Conservation (phyloP, 805 yeast genomes). For the Kazachstania kunashirensis region DNA sequence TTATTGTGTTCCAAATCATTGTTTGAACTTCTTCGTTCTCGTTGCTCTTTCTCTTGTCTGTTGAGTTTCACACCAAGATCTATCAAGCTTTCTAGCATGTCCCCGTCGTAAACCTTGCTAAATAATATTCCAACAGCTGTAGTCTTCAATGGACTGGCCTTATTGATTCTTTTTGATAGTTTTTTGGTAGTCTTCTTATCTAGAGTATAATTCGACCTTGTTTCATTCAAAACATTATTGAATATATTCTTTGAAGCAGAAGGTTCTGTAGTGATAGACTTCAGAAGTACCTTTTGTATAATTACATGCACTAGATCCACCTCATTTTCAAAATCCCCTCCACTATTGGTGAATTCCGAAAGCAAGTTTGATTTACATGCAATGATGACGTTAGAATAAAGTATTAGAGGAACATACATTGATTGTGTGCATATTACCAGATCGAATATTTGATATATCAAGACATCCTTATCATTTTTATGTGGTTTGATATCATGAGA, state of each 20-base stretch:
- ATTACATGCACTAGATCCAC: conserved; percentile 31
- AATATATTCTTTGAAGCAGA: not conserved
- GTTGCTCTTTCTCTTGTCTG: conserved; percentile 2
- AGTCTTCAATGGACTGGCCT: conserved; percentile 24
- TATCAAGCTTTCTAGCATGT: conserved; percentile 8
- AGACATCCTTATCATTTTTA: conserved; percentile 8
- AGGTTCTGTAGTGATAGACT: conserved; percentile 5
- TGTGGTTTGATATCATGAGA: conserved; percentile 51
- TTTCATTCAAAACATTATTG: conserved; percentile 1
- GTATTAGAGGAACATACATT: conserved; percentile 43
- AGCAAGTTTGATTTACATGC: conserved; percentile 38
- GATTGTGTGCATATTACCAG: conserved; percentile 49
- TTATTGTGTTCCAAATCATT: not conserved
- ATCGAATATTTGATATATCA: conserved; percentile 59
- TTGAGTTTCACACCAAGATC: conserved; percentile 16
- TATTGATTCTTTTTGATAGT: conserved; percentile 12
- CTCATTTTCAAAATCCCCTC: conserved; percentile 26
- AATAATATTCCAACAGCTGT: conserved; percentile 14
- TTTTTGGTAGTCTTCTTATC: conserved; percentile 3
- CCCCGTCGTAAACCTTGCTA: conserved; percentile 3
- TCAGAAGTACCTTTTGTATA: conserved; percentile 33
- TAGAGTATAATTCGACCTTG: conserved; percentile 5
- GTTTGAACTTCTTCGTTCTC: not conserved
- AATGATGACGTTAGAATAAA: conserved; percentile 50
- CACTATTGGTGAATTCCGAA: conserved; percentile 15